Base-by-base conservation (phyloP, 140 eudicot species). In the Bidens hawaiensis region DNA sequence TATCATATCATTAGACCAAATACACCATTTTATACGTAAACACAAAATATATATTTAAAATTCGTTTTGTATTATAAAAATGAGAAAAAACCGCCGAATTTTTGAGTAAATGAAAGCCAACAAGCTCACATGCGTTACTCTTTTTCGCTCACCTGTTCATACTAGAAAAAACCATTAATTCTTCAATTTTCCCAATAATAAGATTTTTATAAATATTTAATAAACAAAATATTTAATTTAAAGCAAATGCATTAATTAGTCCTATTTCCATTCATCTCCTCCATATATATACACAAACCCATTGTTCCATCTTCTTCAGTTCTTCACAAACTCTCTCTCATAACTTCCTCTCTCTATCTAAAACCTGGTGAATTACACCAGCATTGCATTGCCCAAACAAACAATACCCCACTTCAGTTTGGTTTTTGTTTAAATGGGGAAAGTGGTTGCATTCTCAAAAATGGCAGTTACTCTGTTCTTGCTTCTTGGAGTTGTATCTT, bases 91-190 rank as follows among this genome's bases (percentile, higher is more conserved):
- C 55, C 73, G 67, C 87, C 84, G 83, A 68, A 55, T 76, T 75
- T 74, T 41, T 45, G 19, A 58, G 79, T 67, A 76, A 82, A 70
- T 62, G 58, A n/a, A 52, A 47, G 53, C 78, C 62, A 79, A 80
- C 90, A 77, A 79, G 38, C 61, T 75, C 91, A 86, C 95, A 86
- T 86, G 91, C 69, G 57, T 59, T 79, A 47, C 78, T 75, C 21
- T 41, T 56, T 70, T 53, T 47, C 30, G 31, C 46, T 60, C 60
- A 58, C 71, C 48, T 79, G 63, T 74, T 55, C 70, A 65, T 76
- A 76, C 63, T 25, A 42, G 7, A 24, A 47, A 54, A 65, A 50
- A 12, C 27, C 67, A 18, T 71, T 62, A 41, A 33, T 57, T 56
- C 57, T 19, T 62, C 58, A 26, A 36, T 33, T 34, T 50, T 38